A percentile compares a stretch with the other conserved stretches of the same genome.
Evolutionary conservation across 1,284 basidiomycete species (phyloP).

Genomic region (Heterobasidion parviporum): DNA sequence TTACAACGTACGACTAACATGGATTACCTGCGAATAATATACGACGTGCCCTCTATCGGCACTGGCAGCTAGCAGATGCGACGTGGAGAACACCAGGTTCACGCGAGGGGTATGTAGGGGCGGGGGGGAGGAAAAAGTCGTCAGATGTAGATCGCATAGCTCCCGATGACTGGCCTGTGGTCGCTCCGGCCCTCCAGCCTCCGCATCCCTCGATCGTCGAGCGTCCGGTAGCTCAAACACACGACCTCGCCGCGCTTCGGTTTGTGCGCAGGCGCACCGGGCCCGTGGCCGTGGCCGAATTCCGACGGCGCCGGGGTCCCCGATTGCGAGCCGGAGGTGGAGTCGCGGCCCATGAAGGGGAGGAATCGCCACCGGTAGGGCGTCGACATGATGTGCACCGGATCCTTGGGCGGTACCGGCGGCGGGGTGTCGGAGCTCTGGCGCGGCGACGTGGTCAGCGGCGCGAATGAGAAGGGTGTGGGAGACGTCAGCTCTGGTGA

Average conservation of each 20-base stretch:
- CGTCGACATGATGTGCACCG: conserved; percentile 14
- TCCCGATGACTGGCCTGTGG: conserved; percentile 73
- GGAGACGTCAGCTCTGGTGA: not conserved
- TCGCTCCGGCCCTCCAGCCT: conserved; percentile 71
- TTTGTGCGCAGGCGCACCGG: conserved; percentile 17
- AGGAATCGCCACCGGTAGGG: conserved; percentile 52
- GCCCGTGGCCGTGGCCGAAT: not conserved
- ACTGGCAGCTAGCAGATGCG: not conserved
- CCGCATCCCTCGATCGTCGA: conserved; percentile 73
- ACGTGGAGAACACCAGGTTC: not conserved
- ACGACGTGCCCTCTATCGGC: not conserved
- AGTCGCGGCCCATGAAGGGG: conserved; percentile 35
- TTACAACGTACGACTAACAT: not conserved
- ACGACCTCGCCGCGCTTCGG: conserved; percentile 48
- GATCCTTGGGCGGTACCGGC: conserved; percentile 23
- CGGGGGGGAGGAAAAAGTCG: not conserved
- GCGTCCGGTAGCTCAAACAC: conserved; percentile 62
- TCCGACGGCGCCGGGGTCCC: not conserved
- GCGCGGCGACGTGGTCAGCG: conserved; percentile 1
- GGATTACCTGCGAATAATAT: not conserved
- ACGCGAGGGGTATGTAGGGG: not conserved
- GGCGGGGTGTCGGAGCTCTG: conserved; percentile 7
- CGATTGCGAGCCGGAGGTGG: not conserved
- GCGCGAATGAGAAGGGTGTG: not conserved
- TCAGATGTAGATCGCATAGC: conserved; percentile 56